Base-by-base conservation (phyloP, 805 yeast species). In the Nakazawaea wyomingensis region DNA sequence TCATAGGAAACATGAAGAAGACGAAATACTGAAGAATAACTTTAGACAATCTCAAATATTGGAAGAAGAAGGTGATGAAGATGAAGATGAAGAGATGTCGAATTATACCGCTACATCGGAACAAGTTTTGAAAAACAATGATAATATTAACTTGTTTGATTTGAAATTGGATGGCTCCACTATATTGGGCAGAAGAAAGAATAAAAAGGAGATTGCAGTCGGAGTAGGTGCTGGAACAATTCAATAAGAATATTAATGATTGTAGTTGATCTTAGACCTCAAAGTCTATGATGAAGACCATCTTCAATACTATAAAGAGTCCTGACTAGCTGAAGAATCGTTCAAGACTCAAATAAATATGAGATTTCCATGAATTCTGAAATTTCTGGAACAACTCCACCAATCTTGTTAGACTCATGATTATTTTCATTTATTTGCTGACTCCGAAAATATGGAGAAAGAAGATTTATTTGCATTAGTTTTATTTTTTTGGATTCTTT, bases 1-100 rank as follows among this genome's bases (percentile, higher is more conserved):
- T 11, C 80, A 74, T 53, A 64, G 82, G 55, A 68, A 71, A 68
- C 77, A 76, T 3, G 82, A 76, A 57, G 82, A 74, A 51, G 34
- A 34, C 68, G 71, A 7, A 70, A 68, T 14, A 55, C 65, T 37
- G 50, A 60, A 13, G 45, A 61, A 37, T 16, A n/a, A n/a, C 6
- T 14, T 11, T 6, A 22, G 10, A 5, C 33, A 19, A 11, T 5
- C 19, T 5, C 20, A 22, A 4, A 27, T 34, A 19, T 49, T 60
- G 30, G 58, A 63, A 16, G 69, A 62, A 45, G 71, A 65, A 48
- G 71, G 65, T 35, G 72, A 67, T 42, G 66, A 63, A 22, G 66
- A 63, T 22, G 63, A 55, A 22, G 66, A 60, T 21, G 59, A 54
- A 11, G 17, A n/a, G n/a, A n/a, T 8, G 5, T 55, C 21, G 4